Percentiles rank a stretch among this genome's conserved stretches.
Evolutionary conservation across 2,329 filamentous ascomycete species (phyloP).

Genomic region (Podosphaera fusca): DNA sequence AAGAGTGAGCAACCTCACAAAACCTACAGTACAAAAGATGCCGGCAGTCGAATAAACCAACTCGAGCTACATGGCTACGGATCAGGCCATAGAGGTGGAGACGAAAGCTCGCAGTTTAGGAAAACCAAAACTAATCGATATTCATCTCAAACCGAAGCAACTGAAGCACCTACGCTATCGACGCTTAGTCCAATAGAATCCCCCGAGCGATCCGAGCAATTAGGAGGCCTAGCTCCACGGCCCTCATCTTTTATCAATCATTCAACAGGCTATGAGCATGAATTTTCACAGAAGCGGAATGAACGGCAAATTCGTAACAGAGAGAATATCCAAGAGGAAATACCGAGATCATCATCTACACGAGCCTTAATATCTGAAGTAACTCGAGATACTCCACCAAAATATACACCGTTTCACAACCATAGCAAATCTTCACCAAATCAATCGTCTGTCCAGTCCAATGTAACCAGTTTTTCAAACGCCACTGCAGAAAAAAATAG

Average conservation of each 20-base stretch:
- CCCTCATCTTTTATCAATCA: conserved; percentile 32
- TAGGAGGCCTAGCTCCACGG: conserved; percentile 29
- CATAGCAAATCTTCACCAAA: conserved; percentile 16
- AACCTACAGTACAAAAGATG: background rate
- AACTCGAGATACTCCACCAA: conserved; percentile 31
- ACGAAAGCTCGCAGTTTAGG: background rate
- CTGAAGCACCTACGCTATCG: conserved; percentile 32
- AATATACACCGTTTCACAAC: conserved; percentile 28
- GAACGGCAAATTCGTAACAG: conserved; percentile 22
- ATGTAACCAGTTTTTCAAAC: background rate
- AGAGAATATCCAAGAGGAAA: conserved; percentile 17
- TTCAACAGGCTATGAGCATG: conserved; percentile 17
- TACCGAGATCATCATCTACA: conserved; percentile 6
- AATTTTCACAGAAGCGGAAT: conserved; percentile 22
- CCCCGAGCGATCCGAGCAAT: conserved; percentile 27
- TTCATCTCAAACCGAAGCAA: conserved; percentile 37
- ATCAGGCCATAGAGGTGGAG: background rate
- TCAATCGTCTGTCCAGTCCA: background rate
- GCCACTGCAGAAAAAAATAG: too few species aligned
- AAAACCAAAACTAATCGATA: conserved; percentile 12
- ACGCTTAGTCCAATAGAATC: conserved; percentile 34
- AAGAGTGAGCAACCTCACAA: background rate
- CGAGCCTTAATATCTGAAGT: conserved; percentile 35
- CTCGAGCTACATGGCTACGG: background rate
- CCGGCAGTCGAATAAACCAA: background rate